A percentile compares a stretch with the other conserved stretches of the same genome.
Conservation (phyloP, 345 rosid species). For the Euphorbia pulcherrima region DNA sequence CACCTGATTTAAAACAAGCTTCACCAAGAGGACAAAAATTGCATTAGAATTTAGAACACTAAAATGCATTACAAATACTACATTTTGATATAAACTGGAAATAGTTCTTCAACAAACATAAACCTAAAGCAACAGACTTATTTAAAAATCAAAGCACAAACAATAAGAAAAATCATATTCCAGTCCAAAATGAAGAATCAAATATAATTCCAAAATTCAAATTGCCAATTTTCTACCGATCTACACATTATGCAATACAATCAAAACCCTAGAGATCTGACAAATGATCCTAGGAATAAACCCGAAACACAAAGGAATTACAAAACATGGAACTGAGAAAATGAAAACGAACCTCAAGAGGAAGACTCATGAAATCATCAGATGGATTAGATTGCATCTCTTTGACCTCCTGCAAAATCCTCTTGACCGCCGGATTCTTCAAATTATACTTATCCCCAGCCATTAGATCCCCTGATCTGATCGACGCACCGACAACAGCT, state of each 20-base stretch:
- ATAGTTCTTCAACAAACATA: background rate
- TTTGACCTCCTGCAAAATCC: constrained; percentile 95
- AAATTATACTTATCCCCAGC: constrained; percentile 80
- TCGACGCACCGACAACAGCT: background rate
- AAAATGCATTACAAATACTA: background rate
- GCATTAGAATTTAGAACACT: no score
- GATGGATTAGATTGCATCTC: constrained; percentile 99
- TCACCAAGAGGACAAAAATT: background rate
- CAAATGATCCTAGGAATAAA: background rate
- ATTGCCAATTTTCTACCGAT: background rate
- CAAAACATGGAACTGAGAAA: background rate
- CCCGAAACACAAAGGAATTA: background rate
- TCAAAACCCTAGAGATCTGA: background rate
- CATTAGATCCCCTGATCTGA: constrained; percentile 37
- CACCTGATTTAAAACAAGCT: background rate
- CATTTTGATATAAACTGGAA: background rate
- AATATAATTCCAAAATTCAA: background rate
- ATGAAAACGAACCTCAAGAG: constrained; percentile 70
- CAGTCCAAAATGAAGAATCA: background rate
- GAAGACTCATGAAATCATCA: constrained; percentile 96
- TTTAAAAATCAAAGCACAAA: background rate
- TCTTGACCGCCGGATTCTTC: constrained; percentile 93
- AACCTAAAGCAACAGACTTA: background rate
- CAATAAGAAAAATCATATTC: background rate
- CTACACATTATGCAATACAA: background rate